Base-by-base conservation (phyloP, 2,329 filamentous ascomycete genomes). In the Hypoxylon sp. region DNA sequence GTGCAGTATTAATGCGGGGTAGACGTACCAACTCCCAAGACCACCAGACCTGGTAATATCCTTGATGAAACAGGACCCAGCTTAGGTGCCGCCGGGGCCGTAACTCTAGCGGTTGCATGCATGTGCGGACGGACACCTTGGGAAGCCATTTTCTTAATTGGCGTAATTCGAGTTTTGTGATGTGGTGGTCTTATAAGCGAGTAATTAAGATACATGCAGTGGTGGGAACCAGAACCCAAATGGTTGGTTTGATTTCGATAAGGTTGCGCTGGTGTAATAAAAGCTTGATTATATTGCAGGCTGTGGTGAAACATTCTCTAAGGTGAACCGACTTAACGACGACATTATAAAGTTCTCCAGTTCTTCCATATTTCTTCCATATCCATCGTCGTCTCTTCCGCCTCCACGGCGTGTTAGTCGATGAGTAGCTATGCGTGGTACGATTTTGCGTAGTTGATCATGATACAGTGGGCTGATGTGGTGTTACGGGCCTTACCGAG, bases 81-180 rank as follows among this genome's bases (percentile, higher is more conserved):
- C 63, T 64, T 75, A 45, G 64, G 59, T n/a, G 45, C 52, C 25
- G 43, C 28, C 7, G 52, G 68, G 14, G 60, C 64, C 17, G 68
- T 60, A 55, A 60, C 64, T 56, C 68, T 68, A 10, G 68, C 64
- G 65, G 73, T 67, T 21, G 69, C 62, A 45, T 67, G 72, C 73
- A 75, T 73, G 51, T 71, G 70, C 13, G 70, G 70, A 60, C 65
- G 70, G 17, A 71, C 56, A 70, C 63, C 65, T 64, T 72, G 70
- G 65, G 63, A 59, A 41, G 66, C 60, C 70, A 72, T 72, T 21
- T 48, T 61, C 38, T 66, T 66, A 23, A 45, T 63, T 57, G 32
- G 32, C 25, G 36, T 59, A 36, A 52, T 56, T 56, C 58, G 30
- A 30, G 46, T 19, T 57, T 66, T 48, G 43, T 65, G 34, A 13